These are phyloP conservation scores for Apiospora kogelbergensis DNA, from an alignment of 2,329 filamentous ascomycete species.

Conservation along the genomic window DNA sequence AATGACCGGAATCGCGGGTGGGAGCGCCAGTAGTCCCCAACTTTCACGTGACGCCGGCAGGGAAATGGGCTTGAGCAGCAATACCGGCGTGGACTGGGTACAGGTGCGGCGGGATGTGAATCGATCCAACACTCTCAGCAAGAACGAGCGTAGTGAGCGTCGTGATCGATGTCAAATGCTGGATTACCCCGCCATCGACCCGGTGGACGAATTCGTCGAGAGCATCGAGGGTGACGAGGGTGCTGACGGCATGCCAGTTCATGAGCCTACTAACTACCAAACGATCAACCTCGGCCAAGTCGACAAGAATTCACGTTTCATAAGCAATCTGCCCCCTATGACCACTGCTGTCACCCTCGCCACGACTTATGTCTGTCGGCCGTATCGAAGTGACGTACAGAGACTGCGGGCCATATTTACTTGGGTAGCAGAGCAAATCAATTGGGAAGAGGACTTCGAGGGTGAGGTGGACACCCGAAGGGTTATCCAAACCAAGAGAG, in stretches of 20 bases:
- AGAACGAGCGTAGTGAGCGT: conserved; percentile 81
- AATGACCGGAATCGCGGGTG: conserved; percentile 47
- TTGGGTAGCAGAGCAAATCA: conserved; percentile 93
- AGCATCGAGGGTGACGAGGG: conserved; percentile 88
- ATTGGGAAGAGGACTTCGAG: conserved; percentile 94
- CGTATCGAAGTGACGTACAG: conserved; percentile 92
- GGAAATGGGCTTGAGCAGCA: conserved; percentile 66
- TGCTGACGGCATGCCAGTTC: conserved; percentile 79
- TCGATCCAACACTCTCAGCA: conserved; percentile 87
- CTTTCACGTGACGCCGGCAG: conserved; percentile 54
- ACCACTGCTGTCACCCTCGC: conserved; percentile 81
- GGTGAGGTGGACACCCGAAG: conserved; percentile 79
- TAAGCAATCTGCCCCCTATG: conserved; percentile 78
- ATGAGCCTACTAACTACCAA: conserved; percentile 78
- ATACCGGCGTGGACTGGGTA: conserved; percentile 78
- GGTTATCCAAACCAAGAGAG: conserved; percentile 81
- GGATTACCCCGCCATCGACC: conserved; percentile 83
- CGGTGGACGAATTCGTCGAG: conserved; percentile 85
- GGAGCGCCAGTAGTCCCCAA: conserved; percentile 36
- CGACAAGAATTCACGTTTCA: conserved; percentile 93
- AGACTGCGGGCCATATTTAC: conserved; percentile 92
- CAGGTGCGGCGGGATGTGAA: conserved; percentile 95
- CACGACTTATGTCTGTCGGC: conserved; percentile 89
- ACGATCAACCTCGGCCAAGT: conserved; percentile 80
- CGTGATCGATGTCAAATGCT: conserved; percentile 92